Conservation (phyloP, 768 basidiomycete species). For the Phaffia tasmanica region DNA sequence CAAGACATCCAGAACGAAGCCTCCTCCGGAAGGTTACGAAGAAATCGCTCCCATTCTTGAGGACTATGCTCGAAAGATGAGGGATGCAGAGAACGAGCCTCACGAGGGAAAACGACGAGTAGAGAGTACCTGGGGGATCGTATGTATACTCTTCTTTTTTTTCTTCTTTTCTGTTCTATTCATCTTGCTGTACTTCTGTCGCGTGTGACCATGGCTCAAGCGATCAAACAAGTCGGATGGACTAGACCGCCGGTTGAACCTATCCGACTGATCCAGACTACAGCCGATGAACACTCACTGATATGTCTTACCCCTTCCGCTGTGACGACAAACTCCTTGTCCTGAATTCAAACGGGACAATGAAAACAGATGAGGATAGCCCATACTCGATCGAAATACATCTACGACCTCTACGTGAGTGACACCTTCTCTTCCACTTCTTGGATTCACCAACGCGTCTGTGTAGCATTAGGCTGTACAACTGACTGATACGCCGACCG, state of each 20-base stretch:
- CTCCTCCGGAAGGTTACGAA: slow-evolving; percentile 89
- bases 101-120: slow-evolving; percentile 74
- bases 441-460: slow-evolving; percentile 48
- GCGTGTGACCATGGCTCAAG: neutral
- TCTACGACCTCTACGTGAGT: slow-evolving; percentile 81
- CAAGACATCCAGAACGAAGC: slow-evolving; percentile 80
- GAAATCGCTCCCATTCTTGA: slow-evolving; percentile 84
- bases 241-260: slow-evolving; percentile 9
- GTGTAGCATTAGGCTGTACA: slow-evolving; percentile 91
- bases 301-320: slow-evolving; percentile 68
- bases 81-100: slow-evolving; percentile 92
- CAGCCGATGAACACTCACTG: slow-evolving; percentile 31
- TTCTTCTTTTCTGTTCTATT: neutral
- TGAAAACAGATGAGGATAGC: slow-evolving; percentile 80
- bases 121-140: slow-evolving; percentile 35
- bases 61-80: slow-evolving; percentile 98
- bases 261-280: too few species aligned
- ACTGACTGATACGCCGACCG: too few species aligned
- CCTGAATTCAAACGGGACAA: neutral
- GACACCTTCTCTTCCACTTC: too few species aligned
- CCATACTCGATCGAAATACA: slow-evolving; percentile 88
- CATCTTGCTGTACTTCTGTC: neutral
- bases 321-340: neutral
- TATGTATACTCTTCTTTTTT: slow-evolving; percentile 26
- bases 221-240: neutral